phyloP scores from a whole-genome alignment of 139 green algal genomes.

The Haematococcus lacustris region DNA sequence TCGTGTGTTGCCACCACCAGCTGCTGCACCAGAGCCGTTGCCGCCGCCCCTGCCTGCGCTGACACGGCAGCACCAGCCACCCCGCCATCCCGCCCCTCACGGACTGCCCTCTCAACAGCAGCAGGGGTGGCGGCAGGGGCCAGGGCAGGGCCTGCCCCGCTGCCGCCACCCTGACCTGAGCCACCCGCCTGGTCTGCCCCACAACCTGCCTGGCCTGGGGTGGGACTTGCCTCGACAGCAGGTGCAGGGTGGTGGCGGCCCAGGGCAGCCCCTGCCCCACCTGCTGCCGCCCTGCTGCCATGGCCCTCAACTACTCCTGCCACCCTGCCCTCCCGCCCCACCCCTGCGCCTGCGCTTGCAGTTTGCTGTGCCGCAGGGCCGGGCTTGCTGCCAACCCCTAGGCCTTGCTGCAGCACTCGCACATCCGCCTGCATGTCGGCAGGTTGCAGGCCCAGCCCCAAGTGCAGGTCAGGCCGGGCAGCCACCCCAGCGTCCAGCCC shows the following conservation, averaged over 20 bases:
- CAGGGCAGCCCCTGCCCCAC: background rate
- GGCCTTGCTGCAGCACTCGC: too few species aligned
- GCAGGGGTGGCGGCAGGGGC: background rate
- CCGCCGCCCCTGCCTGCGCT: background rate
- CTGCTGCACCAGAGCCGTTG: background rate
- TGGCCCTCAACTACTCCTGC: background rate
- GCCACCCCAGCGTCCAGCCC: too few species aligned
- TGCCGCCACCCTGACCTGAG: background rate
- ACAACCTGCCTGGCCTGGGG: background rate
- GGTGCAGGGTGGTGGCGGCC: background rate
- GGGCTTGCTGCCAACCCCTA: slow-evolving; percentile 4
- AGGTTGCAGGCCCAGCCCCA: too few species aligned
- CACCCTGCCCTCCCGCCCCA: background rate
- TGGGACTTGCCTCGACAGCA: background rate
- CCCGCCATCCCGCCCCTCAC: too few species aligned
- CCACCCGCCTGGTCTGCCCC: background rate
- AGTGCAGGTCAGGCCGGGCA: too few species aligned
- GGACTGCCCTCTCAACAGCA: too few species aligned
- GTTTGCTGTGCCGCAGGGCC: background rate
- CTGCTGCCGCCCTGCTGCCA: background rate
- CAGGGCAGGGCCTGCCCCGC: background rate
- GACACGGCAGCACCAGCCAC: background rate
- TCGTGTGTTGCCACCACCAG: background rate
- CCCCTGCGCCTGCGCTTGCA: slow-evolving; percentile 2
- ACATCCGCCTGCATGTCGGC: too few species aligned